phyloP scores from a whole-genome alignment of 805 yeast species.

The Ogataea chonburiensis region DNA sequence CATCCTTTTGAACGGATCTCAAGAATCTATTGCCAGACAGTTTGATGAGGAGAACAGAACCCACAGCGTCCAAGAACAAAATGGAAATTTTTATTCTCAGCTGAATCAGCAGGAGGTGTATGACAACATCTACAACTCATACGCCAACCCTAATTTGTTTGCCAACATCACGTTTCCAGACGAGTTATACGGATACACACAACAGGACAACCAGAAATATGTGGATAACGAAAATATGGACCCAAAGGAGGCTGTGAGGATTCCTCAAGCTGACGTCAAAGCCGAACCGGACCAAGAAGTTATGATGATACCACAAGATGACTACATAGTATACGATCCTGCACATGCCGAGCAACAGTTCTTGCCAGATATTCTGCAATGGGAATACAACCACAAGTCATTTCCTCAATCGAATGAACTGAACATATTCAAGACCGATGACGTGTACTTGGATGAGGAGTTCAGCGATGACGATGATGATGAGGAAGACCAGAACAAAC shows the following conservation, averaged over 20 bases:
- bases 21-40: conserved; percentile 24
- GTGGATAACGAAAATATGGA: conserved; percentile 14
- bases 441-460: conserved; percentile 30
- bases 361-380: conserved; percentile 29
- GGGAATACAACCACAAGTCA: conserved; percentile 28
- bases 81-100: conserved; percentile 5
- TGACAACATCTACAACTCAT: conserved; percentile 28
- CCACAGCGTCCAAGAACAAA: conserved; percentile 9
- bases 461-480: conserved; percentile 34
- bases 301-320: conserved; percentile 33
- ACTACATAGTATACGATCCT: conserved; percentile 27
- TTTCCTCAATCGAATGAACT: conserved; percentile 34
- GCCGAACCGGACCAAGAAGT: conserved; percentile 26
- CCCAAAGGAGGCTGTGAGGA: conserved; percentile 16
- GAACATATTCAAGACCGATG: conserved; percentile 33
- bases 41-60: conserved; percentile 15
- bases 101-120: conserved; percentile 7
- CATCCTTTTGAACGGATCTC: conserved; percentile 28
- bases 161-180: conserved; percentile 29
- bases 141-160: conserved; percentile 30
- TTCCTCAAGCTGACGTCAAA: conserved; percentile 4
- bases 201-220: conserved; percentile 5
- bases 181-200: conserved; percentile 22
- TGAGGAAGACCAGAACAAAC: conserved; percentile 30
- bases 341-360: conserved; percentile 26